These are phyloP conservation scores for Blumeria hordei DNA, from an alignment of 2,329 filamentous ascomycete species.

Conservation along the genomic window DNA sequence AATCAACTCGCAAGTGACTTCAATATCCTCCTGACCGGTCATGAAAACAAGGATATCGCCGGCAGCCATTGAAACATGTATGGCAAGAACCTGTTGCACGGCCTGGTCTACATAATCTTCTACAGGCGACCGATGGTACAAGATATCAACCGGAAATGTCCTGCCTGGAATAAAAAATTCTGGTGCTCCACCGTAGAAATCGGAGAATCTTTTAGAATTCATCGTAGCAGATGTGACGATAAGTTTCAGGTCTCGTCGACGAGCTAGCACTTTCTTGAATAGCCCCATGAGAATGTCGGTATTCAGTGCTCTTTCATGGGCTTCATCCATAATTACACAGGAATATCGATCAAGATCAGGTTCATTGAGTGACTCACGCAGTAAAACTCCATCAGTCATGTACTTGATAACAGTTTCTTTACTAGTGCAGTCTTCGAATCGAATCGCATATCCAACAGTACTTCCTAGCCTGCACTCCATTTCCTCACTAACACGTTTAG, in stretches of 20 bases:
- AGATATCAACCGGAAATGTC: constrained; percentile 90
- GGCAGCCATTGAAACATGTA: constrained; percentile 79
- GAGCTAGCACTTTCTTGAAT: constrained; percentile 86
- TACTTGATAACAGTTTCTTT: constrained; percentile 94
- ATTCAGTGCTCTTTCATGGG: constrained; percentile 86
- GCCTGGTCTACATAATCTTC: constrained; percentile 96
- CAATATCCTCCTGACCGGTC: constrained; percentile 97
- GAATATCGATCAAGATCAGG: constrained; percentile 87
- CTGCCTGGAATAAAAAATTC: constrained; percentile 91
- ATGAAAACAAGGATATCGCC: constrained; percentile 97
- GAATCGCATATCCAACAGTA: constrained; percentile 85
- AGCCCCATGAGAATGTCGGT: constrained; percentile 94
- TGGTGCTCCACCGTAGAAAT: constrained; percentile 86
- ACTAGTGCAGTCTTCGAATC: constrained; percentile 94
- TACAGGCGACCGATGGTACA: constrained; percentile 83
- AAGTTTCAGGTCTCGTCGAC: constrained; percentile 74
- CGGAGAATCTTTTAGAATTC: constrained; percentile 89
- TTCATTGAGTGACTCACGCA: constrained; percentile 82
- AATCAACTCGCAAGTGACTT: constrained; percentile 81
- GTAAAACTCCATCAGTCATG: constrained; percentile 91
- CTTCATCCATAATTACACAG: constrained; percentile 98
- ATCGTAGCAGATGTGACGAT: constrained; percentile 97
- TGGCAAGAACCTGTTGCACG: constrained; percentile 83
- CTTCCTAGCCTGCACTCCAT: constrained; percentile 85
- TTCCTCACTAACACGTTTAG: constrained; percentile 92